Percentiles rank a stretch among this genome's conserved stretches.
These are phyloP conservation scores for Rhizopogon vesiculosus DNA, from an alignment of 768 basidiomycete species.

Conservation along the genomic window DNA sequence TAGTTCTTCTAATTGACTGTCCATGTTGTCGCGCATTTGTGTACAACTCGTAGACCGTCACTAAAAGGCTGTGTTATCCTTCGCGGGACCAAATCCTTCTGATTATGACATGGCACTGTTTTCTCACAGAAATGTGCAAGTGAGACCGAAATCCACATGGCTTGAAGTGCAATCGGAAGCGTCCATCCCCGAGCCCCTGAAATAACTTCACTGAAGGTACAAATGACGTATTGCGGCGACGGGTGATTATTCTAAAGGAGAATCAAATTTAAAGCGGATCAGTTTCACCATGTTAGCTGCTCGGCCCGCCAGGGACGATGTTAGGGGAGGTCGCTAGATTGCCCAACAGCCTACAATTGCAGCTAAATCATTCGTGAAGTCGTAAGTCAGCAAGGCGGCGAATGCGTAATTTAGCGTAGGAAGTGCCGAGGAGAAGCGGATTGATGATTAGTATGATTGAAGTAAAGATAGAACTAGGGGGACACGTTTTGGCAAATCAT, in stretches of 20 bases:
- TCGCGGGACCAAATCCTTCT: neutral
- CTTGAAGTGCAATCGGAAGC: neutral
- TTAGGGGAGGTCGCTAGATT: too few relatives aligned
- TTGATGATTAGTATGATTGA: neutral
- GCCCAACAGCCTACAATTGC: neutral
- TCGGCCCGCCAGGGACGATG: too few relatives aligned
- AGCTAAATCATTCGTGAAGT: neutral
- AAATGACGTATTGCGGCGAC: neutral
- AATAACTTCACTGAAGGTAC: neutral
- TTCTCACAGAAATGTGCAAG: neutral
- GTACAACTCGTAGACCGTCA: neutral
- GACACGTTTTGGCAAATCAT: constrained; percentile 1
- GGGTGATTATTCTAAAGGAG: neutral
- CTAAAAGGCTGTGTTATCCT: neutral
- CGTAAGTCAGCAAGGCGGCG: neutral
- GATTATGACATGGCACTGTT: neutral
- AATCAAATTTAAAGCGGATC: neutral
- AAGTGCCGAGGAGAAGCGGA: neutral
- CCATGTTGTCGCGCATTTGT: neutral
- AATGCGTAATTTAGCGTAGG: neutral
- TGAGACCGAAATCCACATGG: neutral
- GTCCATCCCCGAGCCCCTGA: neutral
- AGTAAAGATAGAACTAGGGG: constrained; percentile 6
- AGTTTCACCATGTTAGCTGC: too few relatives aligned
- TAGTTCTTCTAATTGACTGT: neutral